Conservation (phyloP, 768 basidiomycete species). For the Phaeolepiota aurea region DNA sequence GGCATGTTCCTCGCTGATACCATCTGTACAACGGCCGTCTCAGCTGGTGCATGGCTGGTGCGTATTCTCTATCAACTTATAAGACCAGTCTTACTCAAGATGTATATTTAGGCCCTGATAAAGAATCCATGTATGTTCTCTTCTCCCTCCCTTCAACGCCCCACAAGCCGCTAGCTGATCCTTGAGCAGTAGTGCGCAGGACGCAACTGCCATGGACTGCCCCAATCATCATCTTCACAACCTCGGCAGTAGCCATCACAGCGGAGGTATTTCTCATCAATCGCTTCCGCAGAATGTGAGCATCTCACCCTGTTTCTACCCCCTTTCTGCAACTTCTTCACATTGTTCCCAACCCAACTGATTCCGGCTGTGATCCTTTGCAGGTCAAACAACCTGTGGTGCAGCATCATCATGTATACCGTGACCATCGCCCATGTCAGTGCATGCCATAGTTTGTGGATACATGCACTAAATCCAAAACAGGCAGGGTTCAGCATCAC, state of each 20-base stretch:
- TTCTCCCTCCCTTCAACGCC: not conserved
- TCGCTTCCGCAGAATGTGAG: constrained; percentile 14
- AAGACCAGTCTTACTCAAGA: not conserved
- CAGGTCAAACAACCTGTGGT: constrained; percentile 9
- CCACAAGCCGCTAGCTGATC: not conserved
- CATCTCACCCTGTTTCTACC: not conserved
- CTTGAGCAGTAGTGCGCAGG: no score
- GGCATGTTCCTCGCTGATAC: constrained; percentile 12
- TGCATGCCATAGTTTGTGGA: not conserved
- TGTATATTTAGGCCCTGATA: not conserved
- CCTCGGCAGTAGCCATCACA: constrained; percentile 8
- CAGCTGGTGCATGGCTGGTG: constrained; percentile 15
- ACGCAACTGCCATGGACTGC: not conserved
- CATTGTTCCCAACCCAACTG: not conserved
- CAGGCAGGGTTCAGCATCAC: constrained; percentile 6
- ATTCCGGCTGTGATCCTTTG: not conserved
- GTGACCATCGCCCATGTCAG: not conserved
- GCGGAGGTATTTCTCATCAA: constrained; percentile 15
- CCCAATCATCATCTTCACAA: not conserved
- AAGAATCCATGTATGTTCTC: not conserved
- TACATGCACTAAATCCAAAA: not conserved
- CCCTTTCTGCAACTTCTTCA: no score
- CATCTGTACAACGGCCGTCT: constrained; percentile 12
- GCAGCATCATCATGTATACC: not conserved
- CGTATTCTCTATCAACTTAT: constrained; percentile 1